Base-by-base conservation (phyloP, 1,139 yeast genomes). In the Kodamaea fungicola region DNA sequence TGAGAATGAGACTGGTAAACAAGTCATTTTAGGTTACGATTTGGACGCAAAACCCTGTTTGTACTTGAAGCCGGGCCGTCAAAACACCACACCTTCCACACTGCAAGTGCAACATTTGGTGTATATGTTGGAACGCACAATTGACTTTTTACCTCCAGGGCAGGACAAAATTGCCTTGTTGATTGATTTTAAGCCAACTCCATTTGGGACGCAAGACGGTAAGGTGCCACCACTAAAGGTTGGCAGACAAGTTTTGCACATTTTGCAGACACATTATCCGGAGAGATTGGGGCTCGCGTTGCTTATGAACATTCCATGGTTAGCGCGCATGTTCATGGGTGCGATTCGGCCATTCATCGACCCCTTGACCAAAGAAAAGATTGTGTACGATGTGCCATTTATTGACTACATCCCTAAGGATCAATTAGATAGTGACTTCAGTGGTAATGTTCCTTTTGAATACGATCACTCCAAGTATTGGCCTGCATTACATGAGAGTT, bases 241-340 rank as follows among this genome's bases (percentile, higher is more conserved):
- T 13, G 88, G 89, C 19, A 79, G 87, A 45, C 94, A 87, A 57
- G 95, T 89, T 29, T 67, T 90, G 44, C 85, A 82, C 57, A 87
- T 89, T 50, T 69, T 90, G 50, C 97, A 92, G 64, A 89, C 95
- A 12, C 97, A 92, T 59, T 92, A 92, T 57, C 97, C 97, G 2
- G 98, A 92, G 61, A 75, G 97, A 52, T 71, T 92, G 46, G 98
- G 98, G 21, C 81, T 81, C 54, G 97, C 97, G 0, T 68, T 90
- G 36, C 73, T 92, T 46, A 87, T 95, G 31, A 90, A 92, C 57
- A 87, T 92, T 45, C 97, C 97, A 8, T 85, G 95, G 82, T 64
- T 89, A 36, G 97, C 90, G 2, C 83, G 94, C 77, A 81, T 95
- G 2, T 92, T 92, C 56, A 70, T 92, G 55, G 89, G 86, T 62